Evolutionary conservation across 768 basidiomycete species (phyloP).

Genomic region (Russula vinacea): DNA sequence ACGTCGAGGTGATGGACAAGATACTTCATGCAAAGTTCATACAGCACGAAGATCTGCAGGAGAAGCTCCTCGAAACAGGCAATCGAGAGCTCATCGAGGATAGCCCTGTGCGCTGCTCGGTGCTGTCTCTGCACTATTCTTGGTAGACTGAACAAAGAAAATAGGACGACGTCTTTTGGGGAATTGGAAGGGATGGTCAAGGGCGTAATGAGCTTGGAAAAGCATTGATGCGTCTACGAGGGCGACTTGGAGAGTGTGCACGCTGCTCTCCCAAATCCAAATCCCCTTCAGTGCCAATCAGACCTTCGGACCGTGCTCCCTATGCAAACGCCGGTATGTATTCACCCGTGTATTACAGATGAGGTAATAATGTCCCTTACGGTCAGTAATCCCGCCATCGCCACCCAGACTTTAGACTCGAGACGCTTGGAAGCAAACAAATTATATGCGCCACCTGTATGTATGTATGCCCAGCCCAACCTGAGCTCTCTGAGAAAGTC

Average conservation of each 20-base stretch:
- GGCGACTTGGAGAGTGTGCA: slow-evolving; percentile 27
- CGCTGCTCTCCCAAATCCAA: background rate
- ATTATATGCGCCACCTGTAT: background rate
- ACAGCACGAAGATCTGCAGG: slow-evolving; percentile 40
- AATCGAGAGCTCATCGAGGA: slow-evolving; percentile 41
- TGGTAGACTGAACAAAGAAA: slow-evolving; percentile 25
- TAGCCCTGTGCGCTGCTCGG: slow-evolving; percentile 31
- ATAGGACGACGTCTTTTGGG: slow-evolving; percentile 44
- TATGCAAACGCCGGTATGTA: background rate
- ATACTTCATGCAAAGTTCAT: slow-evolving; percentile 44
- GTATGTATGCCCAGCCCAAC: background rate
- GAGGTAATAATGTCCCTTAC: background rate
- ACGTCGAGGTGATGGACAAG: slow-evolving; percentile 38
- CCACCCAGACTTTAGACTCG: background rate
- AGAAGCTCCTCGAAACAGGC: slow-evolving; percentile 40
- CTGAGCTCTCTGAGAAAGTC: background rate
- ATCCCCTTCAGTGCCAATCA: background rate
- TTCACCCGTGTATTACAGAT: background rate
- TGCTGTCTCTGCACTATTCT: slow-evolving; percentile 30
- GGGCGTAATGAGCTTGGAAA: slow-evolving; percentile 45
- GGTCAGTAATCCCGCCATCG: background rate
- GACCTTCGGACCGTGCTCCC: background rate
- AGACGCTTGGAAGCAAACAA: too few species aligned
- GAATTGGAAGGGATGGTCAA: slow-evolving; percentile 40
- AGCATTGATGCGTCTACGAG: slow-evolving; percentile 41